Evolutionary conservation across 768 basidiomycete species (phyloP), one percentile per base, ranked within the genome.

Genomic region (Boletus tomentosulus): DNA sequence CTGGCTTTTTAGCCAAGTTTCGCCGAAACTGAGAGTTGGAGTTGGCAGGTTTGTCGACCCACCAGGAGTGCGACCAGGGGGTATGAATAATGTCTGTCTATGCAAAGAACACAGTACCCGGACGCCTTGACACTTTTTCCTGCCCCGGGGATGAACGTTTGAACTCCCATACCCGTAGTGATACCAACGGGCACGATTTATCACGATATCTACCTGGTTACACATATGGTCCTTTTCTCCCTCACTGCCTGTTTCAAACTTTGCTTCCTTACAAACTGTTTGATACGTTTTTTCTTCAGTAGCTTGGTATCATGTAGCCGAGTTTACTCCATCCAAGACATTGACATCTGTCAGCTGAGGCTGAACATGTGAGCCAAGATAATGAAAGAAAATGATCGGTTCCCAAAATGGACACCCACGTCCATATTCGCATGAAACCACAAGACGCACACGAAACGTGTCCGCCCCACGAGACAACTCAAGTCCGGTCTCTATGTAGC

Each of bases 1-100:
- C 33, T 2, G 46, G 60, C 6, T 69, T 75, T 57, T 71, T 72
- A 46, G 57, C 71, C 39, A 70, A 61, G 46, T 78, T 77, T 71
- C 69, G 72, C 56, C 73, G 67, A 57, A 75, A 68, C 51, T 72
- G 31, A 64, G 51, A 33, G 30, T 5, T 9, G 13, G 33, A 13
- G 34, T 11, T 34, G 30, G 38, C 6, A 22, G 19, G 15, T 27
- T 38, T 8, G 33, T 27, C 15, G 47, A 35, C 10, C n/a, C 27
- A 13, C 9, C 25, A 10, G 24, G 22, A 15, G 12, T 6, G 46
- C 24, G 19, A 35, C 24, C 12, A 4, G 16, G 24, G 22, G 24
- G 22, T 16, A 25, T 4, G 24, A 22, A 25, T n/a, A 13, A 43
- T n/a, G n/a, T 46, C 16, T 39, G 33, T 46, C 25, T 41, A 10